A percentile compares a stretch with the other conserved stretches of the same genome.
Conservation (phyloP, 345 rosid species). For the Salix purpurea region DNA sequence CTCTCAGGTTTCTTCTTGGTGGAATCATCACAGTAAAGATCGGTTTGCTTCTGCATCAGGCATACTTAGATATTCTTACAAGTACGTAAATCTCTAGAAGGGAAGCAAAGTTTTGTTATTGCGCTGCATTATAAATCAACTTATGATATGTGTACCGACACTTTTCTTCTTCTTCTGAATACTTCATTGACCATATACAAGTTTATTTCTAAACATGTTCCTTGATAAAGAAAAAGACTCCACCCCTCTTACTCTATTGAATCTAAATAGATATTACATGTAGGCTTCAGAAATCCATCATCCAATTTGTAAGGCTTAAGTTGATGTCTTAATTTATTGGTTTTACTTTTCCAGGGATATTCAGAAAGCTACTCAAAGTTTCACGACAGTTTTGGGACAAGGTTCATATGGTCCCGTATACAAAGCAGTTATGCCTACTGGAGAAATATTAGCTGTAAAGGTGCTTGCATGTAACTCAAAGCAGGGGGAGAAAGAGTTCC, state of each 20-base stretch:
- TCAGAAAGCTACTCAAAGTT: constrained; percentile 86
- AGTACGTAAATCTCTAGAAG: constrained; percentile 43
- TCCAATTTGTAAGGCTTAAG: not conserved
- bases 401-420: constrained; percentile 97
- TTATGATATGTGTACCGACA: not conserved
- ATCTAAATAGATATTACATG: not conserved
- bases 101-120: not conserved
- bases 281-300: not conserved
- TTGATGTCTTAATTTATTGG: not conserved
- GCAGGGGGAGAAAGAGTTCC: constrained; percentile 93
- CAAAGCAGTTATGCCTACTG: constrained; percentile 65
- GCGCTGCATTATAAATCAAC: not conserved
- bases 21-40: constrained; percentile 63
- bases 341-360: constrained; percentile 58
- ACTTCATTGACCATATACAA: not conserved
- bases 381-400: constrained; percentile 75
- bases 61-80: constrained; percentile 71
- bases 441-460: constrained; percentile 73
- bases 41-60: constrained; percentile 68
- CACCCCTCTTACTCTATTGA: not conserved
- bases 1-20: constrained; percentile 43
- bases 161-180: not conserved
- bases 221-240: not conserved
- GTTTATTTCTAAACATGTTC: not conserved
- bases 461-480: constrained; percentile 86